phyloP scores from a whole-genome alignment of 2,329 filamentous ascomycete genomes.

The Hawksworthiomyces lignivorus region DNA sequence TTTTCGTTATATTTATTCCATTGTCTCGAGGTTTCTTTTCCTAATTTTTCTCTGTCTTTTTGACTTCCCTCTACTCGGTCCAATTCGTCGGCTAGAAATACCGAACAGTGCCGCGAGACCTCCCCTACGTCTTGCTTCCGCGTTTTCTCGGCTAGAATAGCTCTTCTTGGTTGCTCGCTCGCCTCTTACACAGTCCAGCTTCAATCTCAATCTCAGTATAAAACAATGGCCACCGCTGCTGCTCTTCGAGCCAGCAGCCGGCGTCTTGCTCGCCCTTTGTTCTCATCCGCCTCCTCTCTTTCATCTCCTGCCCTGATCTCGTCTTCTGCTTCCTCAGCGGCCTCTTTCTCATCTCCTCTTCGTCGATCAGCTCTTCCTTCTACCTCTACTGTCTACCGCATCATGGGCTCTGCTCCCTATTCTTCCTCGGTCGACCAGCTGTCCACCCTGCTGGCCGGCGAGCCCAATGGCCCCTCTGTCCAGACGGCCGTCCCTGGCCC shows the following conservation, averaged over 20 bases:
- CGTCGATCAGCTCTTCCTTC: not conserved
- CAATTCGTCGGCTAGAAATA: too few species aligned
- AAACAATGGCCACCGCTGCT: slow-evolving; percentile 12
- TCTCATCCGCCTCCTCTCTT: slow-evolving; percentile 1
- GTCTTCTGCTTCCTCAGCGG: not conserved
- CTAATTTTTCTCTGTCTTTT: not conserved
- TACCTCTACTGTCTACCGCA: slow-evolving; percentile 4
- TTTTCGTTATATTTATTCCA: slow-evolving; percentile 4
- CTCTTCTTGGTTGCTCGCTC: slow-evolving; percentile 3
- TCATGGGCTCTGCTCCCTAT: slow-evolving; percentile 13
- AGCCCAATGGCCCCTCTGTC: slow-evolving; percentile 45
- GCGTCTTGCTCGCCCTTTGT: slow-evolving; percentile 7
- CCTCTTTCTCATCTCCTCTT: not conserved
- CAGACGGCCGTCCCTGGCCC: slow-evolving; percentile 67
- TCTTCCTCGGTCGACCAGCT: slow-evolving; percentile 17
- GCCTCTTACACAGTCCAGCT: too few species aligned
- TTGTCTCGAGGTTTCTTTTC: not conserved
- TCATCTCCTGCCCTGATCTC: not conserved
- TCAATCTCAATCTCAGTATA: slow-evolving; percentile 6
- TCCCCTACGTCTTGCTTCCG: too few species aligned
- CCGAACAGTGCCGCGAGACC: too few species aligned
- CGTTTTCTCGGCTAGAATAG: slow-evolving; percentile 9
- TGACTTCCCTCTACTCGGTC: not conserved
- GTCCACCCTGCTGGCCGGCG: slow-evolving; percentile 22
- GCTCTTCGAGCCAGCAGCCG: slow-evolving; percentile 11